These are phyloP conservation scores for Gentiana macrophylla DNA, from an alignment of 257 asterid genomes.

Conservation along the genomic window DNA sequence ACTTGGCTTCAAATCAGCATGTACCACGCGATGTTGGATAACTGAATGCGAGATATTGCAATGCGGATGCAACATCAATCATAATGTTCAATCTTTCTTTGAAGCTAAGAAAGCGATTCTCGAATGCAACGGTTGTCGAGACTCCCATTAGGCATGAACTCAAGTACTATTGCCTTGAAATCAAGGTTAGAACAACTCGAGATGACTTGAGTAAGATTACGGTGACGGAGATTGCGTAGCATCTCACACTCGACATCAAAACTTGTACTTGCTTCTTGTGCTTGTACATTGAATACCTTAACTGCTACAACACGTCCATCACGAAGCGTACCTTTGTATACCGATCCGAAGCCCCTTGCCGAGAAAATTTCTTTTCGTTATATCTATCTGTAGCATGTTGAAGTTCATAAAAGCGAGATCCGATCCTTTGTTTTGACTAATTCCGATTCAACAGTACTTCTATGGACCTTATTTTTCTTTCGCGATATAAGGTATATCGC, in stretches of 20 bases:
- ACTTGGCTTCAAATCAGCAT: slow-evolving; percentile 28
- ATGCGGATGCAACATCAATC: slow-evolving; percentile 28
- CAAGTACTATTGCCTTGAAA: slow-evolving; percentile 22
- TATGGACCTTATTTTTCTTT: slow-evolving; percentile 1
- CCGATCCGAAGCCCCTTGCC: slow-evolving; percentile 18
- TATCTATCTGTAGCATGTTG: not conserved
- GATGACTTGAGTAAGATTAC: slow-evolving; percentile 22
- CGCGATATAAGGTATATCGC: not conserved
- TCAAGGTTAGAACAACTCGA: slow-evolving; percentile 22
- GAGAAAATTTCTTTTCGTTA: slow-evolving; percentile 7
- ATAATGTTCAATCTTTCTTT: slow-evolving; percentile 17
- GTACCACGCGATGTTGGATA: slow-evolving; percentile 19
- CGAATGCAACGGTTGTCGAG: slow-evolving; percentile 23
- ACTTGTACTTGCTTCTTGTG: slow-evolving; percentile 13
- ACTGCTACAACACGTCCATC: slow-evolving; percentile 11
- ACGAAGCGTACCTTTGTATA: slow-evolving; percentile 12
- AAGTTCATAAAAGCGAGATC: not conserved
- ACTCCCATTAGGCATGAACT: slow-evolving; percentile 27
- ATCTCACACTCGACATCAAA: slow-evolving; percentile 24
- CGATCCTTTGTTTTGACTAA: not conserved
- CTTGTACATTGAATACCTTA: slow-evolving; percentile 21
- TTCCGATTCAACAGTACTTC: not conserved
- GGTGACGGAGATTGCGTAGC: slow-evolving; percentile 22
- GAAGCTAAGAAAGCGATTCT: slow-evolving; percentile 8
- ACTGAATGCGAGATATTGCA: slow-evolving; percentile 24